These are phyloP conservation scores for Lachnellula cervina DNA, from an alignment of 2,329 filamentous ascomycete species.

Conservation along the genomic window DNA sequence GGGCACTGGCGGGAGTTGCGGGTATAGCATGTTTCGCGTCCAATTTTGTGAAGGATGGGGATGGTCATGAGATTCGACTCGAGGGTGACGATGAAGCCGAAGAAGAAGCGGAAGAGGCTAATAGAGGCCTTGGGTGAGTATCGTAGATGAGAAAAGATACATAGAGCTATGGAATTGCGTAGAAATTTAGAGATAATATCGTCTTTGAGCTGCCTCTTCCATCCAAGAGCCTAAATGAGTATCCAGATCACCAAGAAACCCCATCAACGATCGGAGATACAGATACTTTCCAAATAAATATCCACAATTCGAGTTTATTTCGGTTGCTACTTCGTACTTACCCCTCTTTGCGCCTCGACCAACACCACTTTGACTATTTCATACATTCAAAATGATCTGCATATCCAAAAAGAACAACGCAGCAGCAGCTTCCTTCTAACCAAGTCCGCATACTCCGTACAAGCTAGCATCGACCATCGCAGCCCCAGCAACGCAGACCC, in stretches of 20 bases:
- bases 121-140: constrained; percentile 13
- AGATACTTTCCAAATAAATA: background rate
- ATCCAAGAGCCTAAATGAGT: background rate
- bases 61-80: constrained; percentile 61
- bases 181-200: background rate
- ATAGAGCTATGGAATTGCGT: background rate
- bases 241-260: background rate
- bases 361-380: background rate
- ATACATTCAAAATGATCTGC: background rate
- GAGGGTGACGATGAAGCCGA: constrained; percentile 53
- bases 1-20: constrained; percentile 46
- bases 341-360: background rate
- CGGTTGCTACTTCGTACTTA: background rate
- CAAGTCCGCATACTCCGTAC: background rate
- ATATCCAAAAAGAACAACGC: background rate
- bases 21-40: constrained; percentile 47
- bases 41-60: constrained; percentile 53
- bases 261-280: background rate
- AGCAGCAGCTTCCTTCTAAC: background rate
- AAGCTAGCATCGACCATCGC: background rate
- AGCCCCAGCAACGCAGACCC: background rate
- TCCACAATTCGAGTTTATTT: background rate
- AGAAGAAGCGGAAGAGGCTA: constrained; percentile 23
- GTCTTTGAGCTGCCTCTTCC: background rate
- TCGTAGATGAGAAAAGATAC: background rate